Percentiles rank a stretch among this genome's conserved stretches.
Evolutionary conservation across 306 rosid genomes (phyloP).

Genomic region (Prunus mongolica): DNA sequence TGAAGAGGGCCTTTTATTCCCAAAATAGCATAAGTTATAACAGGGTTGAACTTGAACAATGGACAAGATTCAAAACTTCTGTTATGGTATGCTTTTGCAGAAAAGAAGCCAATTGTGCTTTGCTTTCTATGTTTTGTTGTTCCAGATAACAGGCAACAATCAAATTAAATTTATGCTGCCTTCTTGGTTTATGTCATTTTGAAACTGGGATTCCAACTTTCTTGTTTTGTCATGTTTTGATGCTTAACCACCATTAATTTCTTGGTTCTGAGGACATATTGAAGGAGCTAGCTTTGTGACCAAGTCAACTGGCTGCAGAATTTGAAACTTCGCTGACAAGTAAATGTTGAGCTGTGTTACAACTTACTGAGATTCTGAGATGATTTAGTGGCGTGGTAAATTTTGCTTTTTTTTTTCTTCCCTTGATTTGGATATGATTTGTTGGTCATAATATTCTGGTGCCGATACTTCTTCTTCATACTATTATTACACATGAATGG

Average conservation of each 20-base stretch:
- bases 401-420: neutral
- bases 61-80: neutral
- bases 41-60: neutral
- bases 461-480: neutral
- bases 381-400: neutral
- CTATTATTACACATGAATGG: neutral
- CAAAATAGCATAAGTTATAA: conserved; percentile 4
- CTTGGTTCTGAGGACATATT: too few relatives aligned
- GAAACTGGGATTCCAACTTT: neutral
- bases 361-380: neutral
- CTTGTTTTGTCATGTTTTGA: too few relatives aligned
- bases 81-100: neutral
- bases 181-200: neutral
- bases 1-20: conserved; percentile 11
- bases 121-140: neutral
- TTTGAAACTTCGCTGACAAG: too few relatives aligned
- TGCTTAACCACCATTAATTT: too few relatives aligned
- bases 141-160: neutral
- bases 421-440: neutral
- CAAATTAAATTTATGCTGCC: neutral
- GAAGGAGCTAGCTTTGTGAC: too few relatives aligned
- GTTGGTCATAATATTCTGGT: neutral
- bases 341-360: neutral
- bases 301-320: too few relatives aligned
- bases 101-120: neutral